phyloP scores from a whole-genome alignment of 2,329 filamentous ascomycete species.

The Fusarium solani-melongenae region DNA sequence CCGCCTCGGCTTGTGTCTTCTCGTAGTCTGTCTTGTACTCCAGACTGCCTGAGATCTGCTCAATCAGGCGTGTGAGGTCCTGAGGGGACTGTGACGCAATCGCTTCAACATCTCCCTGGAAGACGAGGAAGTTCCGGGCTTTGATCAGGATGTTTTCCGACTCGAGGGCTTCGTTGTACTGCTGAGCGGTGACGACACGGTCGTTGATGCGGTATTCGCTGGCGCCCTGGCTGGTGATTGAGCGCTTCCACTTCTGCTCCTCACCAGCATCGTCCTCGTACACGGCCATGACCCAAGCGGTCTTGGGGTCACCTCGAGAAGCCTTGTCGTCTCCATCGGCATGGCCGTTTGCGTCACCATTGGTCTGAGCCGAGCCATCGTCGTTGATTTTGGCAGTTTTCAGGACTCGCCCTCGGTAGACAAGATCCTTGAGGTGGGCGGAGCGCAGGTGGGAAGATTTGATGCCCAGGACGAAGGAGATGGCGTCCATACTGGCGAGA shows the following conservation, averaged over 20 bases:
- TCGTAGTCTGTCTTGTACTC: conserved; percentile 97
- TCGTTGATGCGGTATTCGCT: conserved; percentile 99
- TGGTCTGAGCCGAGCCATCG: conserved; percentile 78
- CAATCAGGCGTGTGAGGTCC: conserved; percentile 91
- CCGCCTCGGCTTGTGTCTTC: conserved; percentile 83
- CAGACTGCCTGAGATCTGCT: conserved; percentile 96
- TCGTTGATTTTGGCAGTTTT: conserved; percentile 93
- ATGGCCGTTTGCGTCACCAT: conserved; percentile 71
- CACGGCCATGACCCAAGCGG: conserved; percentile 98
- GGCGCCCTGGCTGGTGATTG: conserved; percentile 86
- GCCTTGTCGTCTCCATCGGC: conserved; percentile 71
- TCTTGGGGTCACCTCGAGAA: conserved; percentile 86
- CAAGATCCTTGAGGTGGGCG: conserved; percentile 90
- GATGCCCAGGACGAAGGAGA: conserved; percentile 98
- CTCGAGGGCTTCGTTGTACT: conserved; percentile 94
- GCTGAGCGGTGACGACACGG: conserved; percentile 84
- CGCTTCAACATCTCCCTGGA: conserved; percentile 97
- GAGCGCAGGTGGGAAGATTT: conserved; percentile 98
- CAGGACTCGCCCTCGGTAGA: conserved; percentile 94
- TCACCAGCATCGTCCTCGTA: conserved; percentile 98
- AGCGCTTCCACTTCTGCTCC: conserved; percentile 95
- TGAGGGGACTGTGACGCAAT: conserved; percentile 96
- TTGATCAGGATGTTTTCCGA: conserved; percentile 97
- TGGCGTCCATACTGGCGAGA: conserved; percentile 88
- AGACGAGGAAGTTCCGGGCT: conserved; percentile 96